These are phyloP conservation scores for Monosporascus sp. DNA, from an alignment of 2,329 filamentous ascomycete genomes.

Conservation along the genomic window DNA sequence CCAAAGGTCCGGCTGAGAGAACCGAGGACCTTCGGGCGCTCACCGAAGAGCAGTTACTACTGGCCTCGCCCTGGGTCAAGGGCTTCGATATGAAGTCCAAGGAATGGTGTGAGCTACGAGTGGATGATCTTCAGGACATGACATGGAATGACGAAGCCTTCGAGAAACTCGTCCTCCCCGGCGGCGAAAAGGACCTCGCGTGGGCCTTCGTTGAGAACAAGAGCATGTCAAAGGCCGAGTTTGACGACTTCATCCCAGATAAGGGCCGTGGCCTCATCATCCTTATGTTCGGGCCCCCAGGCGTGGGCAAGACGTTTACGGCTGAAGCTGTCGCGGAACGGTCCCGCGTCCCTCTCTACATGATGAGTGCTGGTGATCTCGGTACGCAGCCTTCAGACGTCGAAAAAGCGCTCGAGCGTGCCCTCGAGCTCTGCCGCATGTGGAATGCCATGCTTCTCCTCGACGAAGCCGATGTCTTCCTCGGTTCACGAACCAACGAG, in stretches of 20 bases:
- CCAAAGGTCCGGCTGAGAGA: conserved; percentile 7
- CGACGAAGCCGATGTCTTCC: conserved; percentile 39
- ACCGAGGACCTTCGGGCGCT: conserved; percentile 21
- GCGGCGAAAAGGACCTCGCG: conserved; percentile 31
- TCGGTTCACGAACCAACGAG: conserved; percentile 27
- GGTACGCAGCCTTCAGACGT: conserved; percentile 29
- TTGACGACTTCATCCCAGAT: conserved; percentile 31
- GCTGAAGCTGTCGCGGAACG: conserved; percentile 35
- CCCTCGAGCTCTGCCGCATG: conserved; percentile 30
- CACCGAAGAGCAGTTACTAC: conserved; percentile 29
- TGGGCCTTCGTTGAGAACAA: conserved; percentile 35
- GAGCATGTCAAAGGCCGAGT: conserved; percentile 15
- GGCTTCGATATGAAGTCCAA: conserved; percentile 33
- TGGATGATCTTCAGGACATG: conserved; percentile 23
- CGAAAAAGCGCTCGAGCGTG: conserved; percentile 27
- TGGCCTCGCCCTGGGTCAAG: conserved; percentile 32
- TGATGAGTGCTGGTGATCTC: conserved; percentile 34
- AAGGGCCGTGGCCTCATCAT: conserved; percentile 31
- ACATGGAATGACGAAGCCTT: conserved; percentile 32
- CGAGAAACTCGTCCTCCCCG: conserved; percentile 31
- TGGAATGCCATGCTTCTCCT: conserved; percentile 40
- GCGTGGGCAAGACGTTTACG: conserved; percentile 35
- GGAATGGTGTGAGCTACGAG: conserved; percentile 22
- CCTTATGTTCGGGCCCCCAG: conserved; percentile 31
- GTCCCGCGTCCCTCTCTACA: conserved; percentile 32